These are phyloP conservation scores for Raffaelea albimanens DNA, from an alignment of 2,329 filamentous ascomycete species.

Conservation along the genomic window DNA sequence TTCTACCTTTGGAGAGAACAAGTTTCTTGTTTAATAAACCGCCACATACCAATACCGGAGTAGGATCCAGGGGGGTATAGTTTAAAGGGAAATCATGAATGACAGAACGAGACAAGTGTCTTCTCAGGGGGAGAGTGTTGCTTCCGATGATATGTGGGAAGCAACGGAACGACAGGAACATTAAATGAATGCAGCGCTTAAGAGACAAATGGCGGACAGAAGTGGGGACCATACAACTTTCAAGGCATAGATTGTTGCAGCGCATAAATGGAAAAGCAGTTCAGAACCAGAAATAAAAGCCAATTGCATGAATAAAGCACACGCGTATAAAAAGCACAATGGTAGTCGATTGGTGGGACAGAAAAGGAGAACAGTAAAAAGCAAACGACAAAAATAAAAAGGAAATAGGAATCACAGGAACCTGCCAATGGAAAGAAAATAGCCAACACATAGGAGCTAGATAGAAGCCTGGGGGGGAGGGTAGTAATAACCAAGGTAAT, in stretches of 20 bases:
- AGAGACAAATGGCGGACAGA: too few species aligned
- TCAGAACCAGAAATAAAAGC: too few species aligned
- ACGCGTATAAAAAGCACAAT: constrained; percentile 5
- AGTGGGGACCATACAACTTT: too few species aligned
- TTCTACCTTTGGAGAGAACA: too few species aligned
- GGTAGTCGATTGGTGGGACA: background rate
- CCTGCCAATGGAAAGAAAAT: too few species aligned
- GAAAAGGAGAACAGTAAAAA: constrained; percentile 2
- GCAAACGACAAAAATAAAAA: constrained; percentile 10
- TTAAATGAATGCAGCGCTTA: too few species aligned
- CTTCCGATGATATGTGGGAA: too few species aligned
- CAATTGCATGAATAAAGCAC: background rate
- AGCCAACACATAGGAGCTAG: too few species aligned
- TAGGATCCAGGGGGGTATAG: constrained; percentile 18
- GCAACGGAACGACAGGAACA: too few species aligned
- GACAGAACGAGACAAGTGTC: constrained; percentile 6
- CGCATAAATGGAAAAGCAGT: too few species aligned
- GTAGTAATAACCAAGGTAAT: background rate
- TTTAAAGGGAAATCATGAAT: constrained; percentile 1
- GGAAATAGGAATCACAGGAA: constrained; percentile 4
- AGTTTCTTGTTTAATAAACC: background rate
- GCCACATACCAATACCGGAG: constrained; percentile 10
- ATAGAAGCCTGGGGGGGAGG: constrained; percentile 1
- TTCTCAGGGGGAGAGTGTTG: too few species aligned
- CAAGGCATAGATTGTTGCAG: too few species aligned